phyloP scores from a whole-genome alignment of 208 protist species.

The Acanthamoeba lenticulata region DNA sequence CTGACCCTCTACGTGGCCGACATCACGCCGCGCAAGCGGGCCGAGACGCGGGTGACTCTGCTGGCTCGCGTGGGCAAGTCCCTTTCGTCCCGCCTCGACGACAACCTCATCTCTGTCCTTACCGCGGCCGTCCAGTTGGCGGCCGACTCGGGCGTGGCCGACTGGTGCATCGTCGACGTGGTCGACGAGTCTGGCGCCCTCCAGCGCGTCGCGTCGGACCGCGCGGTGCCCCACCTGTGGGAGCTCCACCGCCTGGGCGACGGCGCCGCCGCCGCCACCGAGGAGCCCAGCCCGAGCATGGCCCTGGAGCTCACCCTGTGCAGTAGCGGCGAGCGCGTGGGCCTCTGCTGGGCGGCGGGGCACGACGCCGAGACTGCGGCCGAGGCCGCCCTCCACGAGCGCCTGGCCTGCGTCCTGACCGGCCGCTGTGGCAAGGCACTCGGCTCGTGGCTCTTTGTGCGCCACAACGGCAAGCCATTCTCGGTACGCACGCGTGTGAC shows the following conservation, averaged over 20 bases:
- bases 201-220: neutral
- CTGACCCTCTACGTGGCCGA: neutral
- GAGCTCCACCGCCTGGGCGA: no score
- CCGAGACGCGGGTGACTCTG: neutral
- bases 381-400: neutral
- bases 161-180: constrained; percentile 23
- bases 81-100: no score
- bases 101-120: neutral
- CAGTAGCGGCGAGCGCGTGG: neutral
- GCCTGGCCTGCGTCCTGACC: no score
- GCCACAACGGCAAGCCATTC: neutral
- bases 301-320: neutral
- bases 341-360: neutral
- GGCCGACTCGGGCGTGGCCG: neutral
- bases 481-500: no score
- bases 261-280: no score
- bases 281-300: no score
- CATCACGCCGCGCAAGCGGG: neutral
- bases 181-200: neutral
- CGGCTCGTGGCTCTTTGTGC: neutral
- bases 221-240: no score
- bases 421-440: neutral
- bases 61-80: neutral
- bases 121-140: neutral
- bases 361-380: neutral